phyloP scores from a whole-genome alignment of 352 stramenopile species.

The Globisporangium heterothallicum region DNA sequence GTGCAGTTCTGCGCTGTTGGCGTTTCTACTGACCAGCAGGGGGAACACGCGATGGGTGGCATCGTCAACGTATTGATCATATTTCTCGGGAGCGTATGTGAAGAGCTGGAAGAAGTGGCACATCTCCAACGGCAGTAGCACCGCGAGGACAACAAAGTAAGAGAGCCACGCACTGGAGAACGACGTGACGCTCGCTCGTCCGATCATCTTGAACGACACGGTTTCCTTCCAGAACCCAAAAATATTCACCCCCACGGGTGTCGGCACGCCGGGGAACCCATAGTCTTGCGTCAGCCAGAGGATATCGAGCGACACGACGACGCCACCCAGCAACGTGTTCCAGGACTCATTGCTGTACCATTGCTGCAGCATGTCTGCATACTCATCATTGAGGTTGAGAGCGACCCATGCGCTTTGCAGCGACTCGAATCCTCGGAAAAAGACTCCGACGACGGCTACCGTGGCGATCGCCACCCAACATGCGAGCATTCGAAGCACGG shows the following conservation, averaged over 20 bases:
- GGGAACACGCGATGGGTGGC: slow-evolving; percentile 23
- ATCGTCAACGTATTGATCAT: slow-evolving; percentile 24
- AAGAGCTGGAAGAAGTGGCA: slow-evolving; percentile 43
- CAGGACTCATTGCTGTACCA: slow-evolving; percentile 41
- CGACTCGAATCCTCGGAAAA: slow-evolving; percentile 18
- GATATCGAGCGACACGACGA: slow-evolving; percentile 36
- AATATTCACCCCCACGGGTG: slow-evolving; percentile 22
- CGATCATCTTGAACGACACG: background rate
- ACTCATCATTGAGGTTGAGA: slow-evolving; percentile 14
- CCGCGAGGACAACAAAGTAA: slow-evolving; percentile 40
- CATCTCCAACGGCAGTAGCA: slow-evolving; percentile 44
- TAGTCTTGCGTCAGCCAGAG: slow-evolving; percentile 49
- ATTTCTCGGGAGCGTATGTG: slow-evolving; percentile 28
- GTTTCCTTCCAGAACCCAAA: slow-evolving; percentile 36
- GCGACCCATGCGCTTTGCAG: slow-evolving; percentile 22
- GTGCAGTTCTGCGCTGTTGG: background rate
- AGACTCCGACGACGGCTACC: slow-evolving; percentile 23
- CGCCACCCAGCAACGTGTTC: slow-evolving; percentile 25
- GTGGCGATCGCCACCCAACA: slow-evolving; percentile 20
- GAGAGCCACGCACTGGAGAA: slow-evolving; percentile 45
- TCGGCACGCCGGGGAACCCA: slow-evolving; percentile 43
- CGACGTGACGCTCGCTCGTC: slow-evolving; percentile 8
- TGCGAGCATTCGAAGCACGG: slow-evolving; percentile 18
- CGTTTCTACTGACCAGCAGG: slow-evolving; percentile 1
- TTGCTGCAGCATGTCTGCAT: slow-evolving; percentile 2